Evolutionary conservation across 164 flowering plant species (phyloP), one percentile per base, ranked within the genome.

Genomic region (Annona cherimola): DNA sequence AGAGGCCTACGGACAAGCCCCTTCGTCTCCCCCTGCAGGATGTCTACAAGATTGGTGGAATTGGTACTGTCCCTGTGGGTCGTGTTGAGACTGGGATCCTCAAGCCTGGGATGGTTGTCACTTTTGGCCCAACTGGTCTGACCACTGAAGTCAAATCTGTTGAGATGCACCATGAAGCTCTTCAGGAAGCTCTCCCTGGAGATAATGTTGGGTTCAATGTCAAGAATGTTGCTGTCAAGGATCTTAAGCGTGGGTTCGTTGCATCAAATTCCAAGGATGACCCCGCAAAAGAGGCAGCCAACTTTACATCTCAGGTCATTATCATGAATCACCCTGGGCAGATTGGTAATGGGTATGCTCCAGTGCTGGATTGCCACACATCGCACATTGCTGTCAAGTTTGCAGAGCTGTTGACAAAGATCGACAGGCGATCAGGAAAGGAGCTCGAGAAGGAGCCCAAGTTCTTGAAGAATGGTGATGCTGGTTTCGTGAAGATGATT

Each of bases 271-370:
- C 79, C 54, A 77, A 77, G 74, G 73, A 77, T 9, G 79, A 77
- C 20, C 79, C 79, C 0, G 71, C 79, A 3, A 77, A 60, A 74
- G 76, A 73, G 55, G 80, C 80, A 8, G 77, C 77, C 0, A 78
- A 71, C 77, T 78, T 78, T 62, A 75, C 80, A 4, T 71, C 80
- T 3, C 80, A 78, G 50, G 80, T 78, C 16, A 78, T 78, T 12
- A 78, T 78, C 73, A 78, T 78, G 80, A 78, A 78, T 70, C 80
- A 78, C 70, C 80, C 80, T n/a, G 77, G 77, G 20, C 80, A 78
- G 73, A 74, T 78, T 55, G 80, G 77, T 16, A 74, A 78, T 67
- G 77, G 80, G 42, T 73, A 73, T 67, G 76, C 76, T 9, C 76
- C 80, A 5, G 77, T 74, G 12, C 75, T 74, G 1, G 77, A 74